These are phyloP conservation scores for Fragilaria radians DNA, from an alignment of 108 stramenopile species.

Conservation along the genomic window DNA sequence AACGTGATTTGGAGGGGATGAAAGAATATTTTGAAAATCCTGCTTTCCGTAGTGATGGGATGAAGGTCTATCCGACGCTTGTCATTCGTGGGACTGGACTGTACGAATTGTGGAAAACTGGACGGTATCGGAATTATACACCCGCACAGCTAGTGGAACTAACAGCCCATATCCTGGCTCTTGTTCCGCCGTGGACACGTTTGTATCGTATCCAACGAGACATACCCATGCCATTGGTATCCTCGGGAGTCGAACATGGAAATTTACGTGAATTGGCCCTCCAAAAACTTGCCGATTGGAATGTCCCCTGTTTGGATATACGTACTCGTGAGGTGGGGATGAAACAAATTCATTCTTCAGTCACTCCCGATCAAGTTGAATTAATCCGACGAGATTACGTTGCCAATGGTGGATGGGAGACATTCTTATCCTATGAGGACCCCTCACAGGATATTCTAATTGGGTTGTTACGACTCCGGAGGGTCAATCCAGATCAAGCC, in stretches of 20 bases:
- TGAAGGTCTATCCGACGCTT: constrained; percentile 94
- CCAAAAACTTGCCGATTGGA: constrained; percentile 77
- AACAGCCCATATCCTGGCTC: constrained; percentile 76
- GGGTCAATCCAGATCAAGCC: constrained; percentile 49
- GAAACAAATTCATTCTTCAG: constrained; percentile 85
- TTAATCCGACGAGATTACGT: constrained; percentile 87
- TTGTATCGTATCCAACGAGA: constrained; percentile 95
- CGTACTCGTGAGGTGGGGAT: constrained; percentile 94
- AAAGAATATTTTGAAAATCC: constrained; percentile 93
- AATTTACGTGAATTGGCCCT: constrained; percentile 88
- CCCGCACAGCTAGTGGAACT: constrained; percentile 93
- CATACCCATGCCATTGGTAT: constrained; percentile 95
- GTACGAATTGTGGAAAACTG: constrained; percentile 95
- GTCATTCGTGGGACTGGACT: constrained; percentile 96
- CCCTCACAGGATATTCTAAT: constrained; percentile 77
- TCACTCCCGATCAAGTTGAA: constrained; percentile 92
- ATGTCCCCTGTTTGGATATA: constrained; percentile 88
- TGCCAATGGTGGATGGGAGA: constrained; percentile 95
- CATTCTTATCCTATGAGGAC: constrained; percentile 92
- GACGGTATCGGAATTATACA: constrained; percentile 89
- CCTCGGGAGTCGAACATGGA: constrained; percentile 92
- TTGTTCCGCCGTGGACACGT: constrained; percentile 96
- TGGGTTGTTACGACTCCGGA: constrained; percentile 66
- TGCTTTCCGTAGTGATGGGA: constrained; percentile 84
- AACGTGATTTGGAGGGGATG: constrained; percentile 88